Conservation (phyloP, 2,329 filamentous ascomycete genomes). For the Juglanconis sp. region DNA sequence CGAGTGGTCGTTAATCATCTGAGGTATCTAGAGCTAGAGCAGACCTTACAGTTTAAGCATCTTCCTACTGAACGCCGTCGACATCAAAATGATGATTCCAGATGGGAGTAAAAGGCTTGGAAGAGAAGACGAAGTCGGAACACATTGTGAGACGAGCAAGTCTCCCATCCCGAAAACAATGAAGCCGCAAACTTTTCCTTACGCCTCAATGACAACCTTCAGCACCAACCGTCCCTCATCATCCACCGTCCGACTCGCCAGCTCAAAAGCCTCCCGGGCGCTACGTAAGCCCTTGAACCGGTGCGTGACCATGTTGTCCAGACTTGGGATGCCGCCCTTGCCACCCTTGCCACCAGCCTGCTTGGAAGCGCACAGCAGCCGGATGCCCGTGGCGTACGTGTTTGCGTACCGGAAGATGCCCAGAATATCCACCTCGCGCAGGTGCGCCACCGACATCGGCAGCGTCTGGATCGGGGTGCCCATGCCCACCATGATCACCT, state of each 20-base stretch:
- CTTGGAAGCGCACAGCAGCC: conserved; percentile 48
- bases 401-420: conserved; percentile 77
- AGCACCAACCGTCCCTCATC: conserved; percentile 66
- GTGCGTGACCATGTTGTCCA: conserved; percentile 73
- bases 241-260: conserved; percentile 67
- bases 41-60: neutral
- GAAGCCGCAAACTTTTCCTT: conserved; percentile 14
- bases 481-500: conserved; percentile 76
- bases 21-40: neutral
- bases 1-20: conserved; percentile 1
- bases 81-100: neutral
- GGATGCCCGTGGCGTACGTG: conserved; percentile 70
- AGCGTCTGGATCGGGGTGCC: conserved; percentile 73
- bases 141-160: neutral
- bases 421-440: conserved; percentile 75
- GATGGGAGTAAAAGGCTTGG: neutral
- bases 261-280: conserved; percentile 63
- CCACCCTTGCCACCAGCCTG: conserved; percentile 27
- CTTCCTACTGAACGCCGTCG: neutral
- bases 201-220: conserved; percentile 66
- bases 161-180: neutral
- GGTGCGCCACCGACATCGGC: conserved; percentile 67
- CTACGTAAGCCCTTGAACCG: conserved; percentile 62
- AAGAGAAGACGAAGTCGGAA: too few relatives aligned
- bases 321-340: conserved; percentile 53